A percentile compares a stretch with the other conserved stretches of the same genome.
Conservation (phyloP, 192 early-diverging fungal genomes). For the Coemansia sp. region DNA sequence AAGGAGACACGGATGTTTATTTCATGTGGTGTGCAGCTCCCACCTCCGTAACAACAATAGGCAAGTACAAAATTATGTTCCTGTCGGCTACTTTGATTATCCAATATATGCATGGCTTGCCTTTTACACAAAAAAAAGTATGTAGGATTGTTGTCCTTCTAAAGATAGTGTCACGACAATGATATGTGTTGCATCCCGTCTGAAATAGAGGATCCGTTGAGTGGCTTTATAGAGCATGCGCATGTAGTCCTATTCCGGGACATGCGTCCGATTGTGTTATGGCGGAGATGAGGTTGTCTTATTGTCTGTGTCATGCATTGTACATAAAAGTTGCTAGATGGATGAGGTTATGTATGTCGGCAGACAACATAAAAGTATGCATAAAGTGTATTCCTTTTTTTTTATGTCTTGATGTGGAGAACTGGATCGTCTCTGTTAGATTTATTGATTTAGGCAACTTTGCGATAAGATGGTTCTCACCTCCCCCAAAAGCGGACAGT, state of each 20-base stretch:
- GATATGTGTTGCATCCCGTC: neutral
- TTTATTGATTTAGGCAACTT: neutral
- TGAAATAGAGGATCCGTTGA: neutral
- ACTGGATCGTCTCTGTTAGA: neutral
- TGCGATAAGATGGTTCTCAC: neutral
- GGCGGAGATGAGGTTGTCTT: neutral
- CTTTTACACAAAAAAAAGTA: neutral
- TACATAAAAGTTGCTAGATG: neutral
- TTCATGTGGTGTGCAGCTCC: neutral
- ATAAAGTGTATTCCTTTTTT: neutral
- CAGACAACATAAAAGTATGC: constrained; percentile 2
- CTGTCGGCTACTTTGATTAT: neutral
- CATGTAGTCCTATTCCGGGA: constrained; percentile 12
- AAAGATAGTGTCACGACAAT: constrained; percentile 10
- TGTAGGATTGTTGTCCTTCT: neutral
- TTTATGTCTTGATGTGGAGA: neutral
- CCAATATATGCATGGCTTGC: constrained; percentile 12
- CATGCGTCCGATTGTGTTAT: neutral
- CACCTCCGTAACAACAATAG: neutral
- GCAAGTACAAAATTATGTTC: neutral
- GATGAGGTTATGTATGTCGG: constrained; percentile 1
- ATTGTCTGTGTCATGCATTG: neutral
- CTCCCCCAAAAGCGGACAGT: neutral
- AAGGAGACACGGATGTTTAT: neutral
- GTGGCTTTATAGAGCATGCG: constrained; percentile 11